Percentiles rank a stretch among this genome's conserved stretches.
Conservation (phyloP, 768 basidiomycete species). For the Lentinus tigrinus region DNA sequence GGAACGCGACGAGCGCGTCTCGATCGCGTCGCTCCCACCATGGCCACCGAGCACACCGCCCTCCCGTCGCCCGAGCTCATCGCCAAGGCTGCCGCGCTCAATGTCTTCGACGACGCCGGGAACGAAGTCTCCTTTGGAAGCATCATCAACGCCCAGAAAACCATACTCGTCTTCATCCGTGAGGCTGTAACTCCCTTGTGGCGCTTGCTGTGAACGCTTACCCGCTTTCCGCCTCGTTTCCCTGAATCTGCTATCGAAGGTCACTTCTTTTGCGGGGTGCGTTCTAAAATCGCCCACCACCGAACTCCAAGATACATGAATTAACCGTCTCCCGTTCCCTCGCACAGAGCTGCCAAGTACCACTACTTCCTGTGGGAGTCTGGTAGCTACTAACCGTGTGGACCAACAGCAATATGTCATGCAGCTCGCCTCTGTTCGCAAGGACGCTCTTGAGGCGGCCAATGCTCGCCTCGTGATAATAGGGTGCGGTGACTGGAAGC, state of each 20-base stretch:
- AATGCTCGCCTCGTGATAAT: slow-evolving; percentile 46
- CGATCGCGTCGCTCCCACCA: neutral
- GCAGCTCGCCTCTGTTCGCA: slow-evolving; percentile 42
- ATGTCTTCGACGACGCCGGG: slow-evolving; percentile 47
- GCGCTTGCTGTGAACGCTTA: neutral
- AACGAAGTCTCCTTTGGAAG: slow-evolving; percentile 50
- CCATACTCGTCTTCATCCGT: slow-evolving; percentile 67
- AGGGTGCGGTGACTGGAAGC: slow-evolving; percentile 59
- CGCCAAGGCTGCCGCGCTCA: slow-evolving; percentile 28
- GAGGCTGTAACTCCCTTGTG: neutral
- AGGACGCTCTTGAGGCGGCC: slow-evolving; percentile 40
- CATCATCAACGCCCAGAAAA: slow-evolving; percentile 47
- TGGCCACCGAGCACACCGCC: neutral
- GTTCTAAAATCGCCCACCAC: slow-evolving; percentile 20
- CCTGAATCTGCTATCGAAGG: slow-evolving; percentile 34
- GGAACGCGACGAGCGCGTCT: too few species aligned
- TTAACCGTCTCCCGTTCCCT: neutral
- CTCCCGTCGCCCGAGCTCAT: slow-evolving; percentile 27
- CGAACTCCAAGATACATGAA: neutral
- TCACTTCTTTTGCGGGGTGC: slow-evolving; percentile 66
- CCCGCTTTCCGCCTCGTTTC: neutral
- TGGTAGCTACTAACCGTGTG: neutral
- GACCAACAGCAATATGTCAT: slow-evolving; percentile 47
- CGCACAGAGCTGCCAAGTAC: slow-evolving; percentile 11
- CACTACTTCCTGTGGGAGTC: neutral